Base-by-base conservation (phyloP, 2,329 filamentous ascomycete species). In the Hypoxylon sp. region DNA sequence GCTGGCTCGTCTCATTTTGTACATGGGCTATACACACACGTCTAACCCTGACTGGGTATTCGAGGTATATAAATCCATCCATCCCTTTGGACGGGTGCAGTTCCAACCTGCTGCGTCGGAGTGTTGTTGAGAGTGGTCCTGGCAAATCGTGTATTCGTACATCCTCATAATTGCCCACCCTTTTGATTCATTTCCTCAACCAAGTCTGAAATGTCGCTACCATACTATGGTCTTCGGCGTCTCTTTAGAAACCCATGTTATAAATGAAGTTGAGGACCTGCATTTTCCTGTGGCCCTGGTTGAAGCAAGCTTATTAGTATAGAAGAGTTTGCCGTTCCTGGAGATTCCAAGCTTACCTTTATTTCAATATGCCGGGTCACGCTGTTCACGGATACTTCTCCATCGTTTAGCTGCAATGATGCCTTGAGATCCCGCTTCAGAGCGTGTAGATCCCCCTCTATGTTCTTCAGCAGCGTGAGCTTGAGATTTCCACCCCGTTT, bases 401-500 rank as follows among this genome's bases (percentile, higher is more conserved):
- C 82, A 55, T 84, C 77, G 25, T 85, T 80, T 46, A 95, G 76
- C 1, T 84, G 81, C 68, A 97, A 79, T 10, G 84, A 86, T 20
- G 81, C 77, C 40, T 84, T 82, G 63, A 98, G 78, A 73, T 94
- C 91, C 37, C 86, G 80, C 68, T 88, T 85, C 71, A 98, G 78
- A 2, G 83, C 86, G 33, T 83, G 80, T 55, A 89, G 76, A 78
- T 97, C 87, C 14, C 96, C 96, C 64, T 93, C 89, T 55, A 95
- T 86, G 81, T 92, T 94, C 79, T 94, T 92, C 62, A 99, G 82
- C 63, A 89, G 81, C 4, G 95, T 97, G 75, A 92, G 81, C 75
- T 90, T 88, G 77, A 90, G 85, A 72, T 92, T 96, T 13, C 93
- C 93, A 58, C 94, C 94, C 11, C 89, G 86, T 82, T 93, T 95